Conservation (phyloP, 345 rosid species). For the Citrus medica region DNA sequence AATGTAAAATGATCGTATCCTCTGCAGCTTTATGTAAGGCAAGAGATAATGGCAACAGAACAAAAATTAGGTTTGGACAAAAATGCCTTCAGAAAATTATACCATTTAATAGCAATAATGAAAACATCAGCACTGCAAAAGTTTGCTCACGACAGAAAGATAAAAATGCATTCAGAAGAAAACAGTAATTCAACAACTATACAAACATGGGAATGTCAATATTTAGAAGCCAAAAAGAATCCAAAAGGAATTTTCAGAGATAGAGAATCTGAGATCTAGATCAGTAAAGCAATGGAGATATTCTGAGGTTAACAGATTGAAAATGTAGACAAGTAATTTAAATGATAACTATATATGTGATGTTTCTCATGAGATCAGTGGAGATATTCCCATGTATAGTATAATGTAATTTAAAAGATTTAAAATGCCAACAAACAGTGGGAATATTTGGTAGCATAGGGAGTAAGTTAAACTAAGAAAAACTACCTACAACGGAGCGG, state of each 20-base stretch:
- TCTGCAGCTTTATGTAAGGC: slow-evolving; percentile 1
- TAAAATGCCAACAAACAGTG: no score
- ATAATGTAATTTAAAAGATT: no score
- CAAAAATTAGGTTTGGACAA: neutral
- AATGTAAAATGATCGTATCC: neutral
- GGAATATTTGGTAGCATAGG: neutral
- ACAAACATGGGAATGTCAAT: neutral
- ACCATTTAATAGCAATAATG: neutral
- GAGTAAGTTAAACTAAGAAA: neutral
- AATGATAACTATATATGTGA: neutral
- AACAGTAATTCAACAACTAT: neutral
- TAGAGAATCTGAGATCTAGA: neutral
- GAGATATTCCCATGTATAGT: no score
- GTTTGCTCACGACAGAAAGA: neutral
- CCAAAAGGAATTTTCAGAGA: neutral
- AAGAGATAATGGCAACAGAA: neutral
- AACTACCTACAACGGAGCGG: neutral
- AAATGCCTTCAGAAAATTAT: neutral
- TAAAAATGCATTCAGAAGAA: neutral
- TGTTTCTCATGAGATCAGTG: no score
- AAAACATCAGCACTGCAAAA: neutral
- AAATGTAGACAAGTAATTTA: neutral
- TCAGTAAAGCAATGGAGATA: neutral
- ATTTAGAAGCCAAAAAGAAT: neutral
- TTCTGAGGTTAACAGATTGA: neutral